Percentiles rank a stretch among this genome's conserved stretches.
Evolutionary conservation across 257 asterid species (phyloP).

Genomic region (Solanum bulbocastanum): DNA sequence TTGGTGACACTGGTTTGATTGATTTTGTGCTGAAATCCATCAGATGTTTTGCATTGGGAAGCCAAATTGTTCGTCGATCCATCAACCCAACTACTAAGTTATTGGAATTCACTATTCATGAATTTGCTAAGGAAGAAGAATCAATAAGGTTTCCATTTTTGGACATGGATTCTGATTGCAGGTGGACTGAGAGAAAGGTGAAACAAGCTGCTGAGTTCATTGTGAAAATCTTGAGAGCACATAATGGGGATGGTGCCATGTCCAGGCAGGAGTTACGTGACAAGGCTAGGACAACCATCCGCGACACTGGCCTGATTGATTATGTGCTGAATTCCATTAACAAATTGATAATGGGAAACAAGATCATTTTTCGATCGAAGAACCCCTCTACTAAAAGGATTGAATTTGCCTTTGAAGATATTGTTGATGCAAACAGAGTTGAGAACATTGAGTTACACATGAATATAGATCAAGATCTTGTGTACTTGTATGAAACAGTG

Average conservation of each 20-base stretch:
- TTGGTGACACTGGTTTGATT: constrained; percentile 88
- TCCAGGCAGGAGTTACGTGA: constrained; percentile 24
- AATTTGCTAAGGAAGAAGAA: neutral
- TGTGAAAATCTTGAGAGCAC: constrained; percentile 7
- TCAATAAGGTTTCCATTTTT: neutral
- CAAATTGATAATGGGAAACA: constrained; percentile 10
- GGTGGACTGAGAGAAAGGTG: constrained; percentile 16
- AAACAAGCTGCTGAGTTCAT: constrained; percentile 16
- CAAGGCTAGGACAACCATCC: constrained; percentile 10
- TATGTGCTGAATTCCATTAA: constrained; percentile 18
- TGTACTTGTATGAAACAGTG: constrained; percentile 38
- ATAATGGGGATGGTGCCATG: neutral
- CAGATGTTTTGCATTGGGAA: constrained; percentile 40
- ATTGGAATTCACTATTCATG: constrained; percentile 41
- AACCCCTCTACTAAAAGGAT: constrained; percentile 16
- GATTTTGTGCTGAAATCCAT: constrained; percentile 77
- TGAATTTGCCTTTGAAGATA: constrained; percentile 10
- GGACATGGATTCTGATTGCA: constrained; percentile 4
- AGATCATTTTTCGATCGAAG: constrained; percentile 10
- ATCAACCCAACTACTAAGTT: constrained; percentile 32
- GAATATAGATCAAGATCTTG: constrained; percentile 28
- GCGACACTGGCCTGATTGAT: constrained; percentile 20
- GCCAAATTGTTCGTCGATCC: constrained; percentile 39
- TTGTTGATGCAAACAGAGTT: neutral
- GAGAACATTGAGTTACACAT: constrained; percentile 12